A percentile compares a stretch with the other conserved stretches of the same genome.
Evolutionary conservation across 2,329 filamentous ascomycete species (phyloP).

Genomic region (Aspergillus fumigatus): DNA sequence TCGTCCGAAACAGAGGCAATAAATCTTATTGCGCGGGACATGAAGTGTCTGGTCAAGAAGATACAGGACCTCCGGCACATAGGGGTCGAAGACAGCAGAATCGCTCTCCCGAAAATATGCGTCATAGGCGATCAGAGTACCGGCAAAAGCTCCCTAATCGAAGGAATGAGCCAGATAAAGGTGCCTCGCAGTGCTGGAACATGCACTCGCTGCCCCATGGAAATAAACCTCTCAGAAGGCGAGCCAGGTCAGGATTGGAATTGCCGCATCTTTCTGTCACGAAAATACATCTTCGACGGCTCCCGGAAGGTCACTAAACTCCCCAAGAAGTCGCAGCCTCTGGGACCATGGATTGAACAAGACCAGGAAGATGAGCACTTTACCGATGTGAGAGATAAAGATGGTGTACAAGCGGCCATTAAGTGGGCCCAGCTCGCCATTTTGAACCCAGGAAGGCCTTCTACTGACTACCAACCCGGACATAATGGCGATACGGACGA

Average conservation of each 20-base stretch:
- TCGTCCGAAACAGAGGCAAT: conserved; percentile 16
- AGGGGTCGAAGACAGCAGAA: conserved; percentile 63
- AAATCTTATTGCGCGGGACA: conserved; percentile 26
- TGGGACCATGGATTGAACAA: conserved; percentile 61
- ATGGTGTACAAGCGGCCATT: conserved; percentile 63
- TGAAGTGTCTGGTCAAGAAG: conserved; percentile 36
- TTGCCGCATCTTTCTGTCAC: conserved; percentile 63
- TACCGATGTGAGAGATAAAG: conserved; percentile 57
- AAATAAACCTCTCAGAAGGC: conserved; percentile 65
- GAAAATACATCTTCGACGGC: conserved; percentile 55
- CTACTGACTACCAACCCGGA: conserved; percentile 52
- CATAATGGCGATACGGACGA: conserved; percentile 35
- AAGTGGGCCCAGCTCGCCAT: conserved; percentile 73
- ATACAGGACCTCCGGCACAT: conserved; percentile 62
- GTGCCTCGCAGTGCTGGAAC: conserved; percentile 67
- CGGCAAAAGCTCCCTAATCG: conserved; percentile 68
- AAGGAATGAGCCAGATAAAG: conserved; percentile 62
- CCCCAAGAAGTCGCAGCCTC: conserved; percentile 50
- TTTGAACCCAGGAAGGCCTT: conserved; percentile 60
- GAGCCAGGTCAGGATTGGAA: conserved; percentile 51
- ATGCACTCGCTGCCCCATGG: conserved; percentile 76
- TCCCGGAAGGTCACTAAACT: conserved; percentile 37
- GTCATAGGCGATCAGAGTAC: conserved; percentile 81
- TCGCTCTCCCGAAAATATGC: conserved; percentile 72
- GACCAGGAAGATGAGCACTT: conserved; percentile 53